Evolutionary conservation across 192 early-diverging fungal species (phyloP), one percentile per base, ranked within the genome.

Genomic region (Backusella parvicylindrica): DNA sequence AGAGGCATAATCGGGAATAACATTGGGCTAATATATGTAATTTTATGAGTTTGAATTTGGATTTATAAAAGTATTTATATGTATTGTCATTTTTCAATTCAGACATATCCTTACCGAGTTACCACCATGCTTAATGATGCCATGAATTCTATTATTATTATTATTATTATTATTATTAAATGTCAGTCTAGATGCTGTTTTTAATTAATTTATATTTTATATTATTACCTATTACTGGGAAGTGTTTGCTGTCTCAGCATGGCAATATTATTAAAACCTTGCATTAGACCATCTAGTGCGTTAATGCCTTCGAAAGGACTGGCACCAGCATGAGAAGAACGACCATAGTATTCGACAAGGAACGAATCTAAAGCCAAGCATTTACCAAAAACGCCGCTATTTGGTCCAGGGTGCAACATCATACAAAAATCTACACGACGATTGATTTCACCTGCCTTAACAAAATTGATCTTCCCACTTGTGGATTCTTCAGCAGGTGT

Each of bases 401-500:
- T 38, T 66, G 85, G 79, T 26, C 36, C 31, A 36, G 79, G 79
- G 32, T 80, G 79, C 37, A 90, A 73, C 93, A 96, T 96, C 85
- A 95, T 80, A 70, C 89, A 85, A n/a, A 90, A 73, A 70, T 93
- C 92, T 33, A 88, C 75, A 26, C 76, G 73, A 71, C 83, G 84
- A 18, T 92, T 80, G 77, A 95, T 91, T 6, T 88, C 89, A 8
- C 89, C 90, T 4, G 78, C 68, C 23, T 91, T 71, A 9, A 92
- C 82, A 79, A 95, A 84, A 7, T 70, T 78, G 37, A 93, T 87
- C 74, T 96, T 96, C 36, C 93, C 95, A 65, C 90, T 90, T 7
- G 78, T 75, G 0, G 79, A 82, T 76, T 92, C 91, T 76, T 92
- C 89, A 9, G 89, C 89, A 11, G 92, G 90, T 9, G 90, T 90